Evolutionary conservation across 441 rosid genomes (phyloP), one percentile per base, ranked within the genome.

Genomic region (Jatropha podagrica): DNA sequence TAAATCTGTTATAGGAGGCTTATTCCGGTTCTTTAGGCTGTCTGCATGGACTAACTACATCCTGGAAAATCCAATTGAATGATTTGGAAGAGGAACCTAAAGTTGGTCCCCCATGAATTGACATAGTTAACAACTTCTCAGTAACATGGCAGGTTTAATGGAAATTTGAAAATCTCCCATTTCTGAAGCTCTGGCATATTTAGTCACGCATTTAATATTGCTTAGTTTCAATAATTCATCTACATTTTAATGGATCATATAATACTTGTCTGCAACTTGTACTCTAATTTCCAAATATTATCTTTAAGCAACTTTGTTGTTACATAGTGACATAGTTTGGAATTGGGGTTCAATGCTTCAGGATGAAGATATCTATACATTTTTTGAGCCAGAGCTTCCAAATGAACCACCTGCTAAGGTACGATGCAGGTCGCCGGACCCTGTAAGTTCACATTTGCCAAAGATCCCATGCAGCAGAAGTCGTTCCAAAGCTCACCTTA

Each of bases 301-400:
- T 58, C 2, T 14, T 64, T 8, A 40, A 42, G 52, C 11, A 37
- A 71, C 56, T 60, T 23, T 23, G 8, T 32, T 7, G 55, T 17
- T 4, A 7, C 17, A 61, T 17, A 55, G 17, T 48, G 14, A 11
- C 27, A 15, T 59, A 62, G 37, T 5, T 70, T 56, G 59, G 8
- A 13, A 42, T 58, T 38, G 48, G 77, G 37, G 64, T 58, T 44
- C 37, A 54, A 55, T 83, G 79, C 12, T 81, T 70, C 85, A 91
- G 96, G 96, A 91, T 77, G 96, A 91, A 83, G 96, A 91, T 80
- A 81, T 91, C 20, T 91, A 88, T 76, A 78, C 90, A 23, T 91
- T 91, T 79, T 91, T 91, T 14, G 96, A 91, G 81, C 92, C 93
- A 41, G 93, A 86, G 82, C 93, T 89, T 74, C 91, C 93, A 9